These are phyloP conservation scores for Atkinsonella texensis DNA, from an alignment of 2,329 filamentous ascomycete species.

Conservation along the genomic window DNA sequence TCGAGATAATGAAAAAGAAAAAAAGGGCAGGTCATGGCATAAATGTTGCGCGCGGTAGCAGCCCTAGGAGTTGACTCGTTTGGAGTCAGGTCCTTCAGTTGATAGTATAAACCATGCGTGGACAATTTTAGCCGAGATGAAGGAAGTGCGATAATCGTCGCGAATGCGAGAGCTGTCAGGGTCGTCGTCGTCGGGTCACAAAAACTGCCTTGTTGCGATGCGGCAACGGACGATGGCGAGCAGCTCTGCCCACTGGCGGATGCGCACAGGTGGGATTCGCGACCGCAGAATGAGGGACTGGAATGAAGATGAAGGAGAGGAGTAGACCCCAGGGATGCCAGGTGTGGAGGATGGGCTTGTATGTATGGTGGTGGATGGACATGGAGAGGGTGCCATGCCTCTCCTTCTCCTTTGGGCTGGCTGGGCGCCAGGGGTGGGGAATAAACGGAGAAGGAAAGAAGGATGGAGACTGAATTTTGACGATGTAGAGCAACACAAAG, in stretches of 20 bases:
- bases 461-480: not conserved
- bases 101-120: not conserved
- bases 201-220: not conserved
- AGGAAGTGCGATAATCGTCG: constrained; percentile 4
- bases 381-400: not conserved
- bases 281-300: constrained; percentile 22
- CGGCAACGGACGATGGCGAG: constrained; percentile 1
- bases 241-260: constrained; percentile 5
- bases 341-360: constrained; percentile 9
- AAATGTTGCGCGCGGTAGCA: not conserved
- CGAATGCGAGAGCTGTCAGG: constrained; percentile 1
- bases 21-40: not conserved
- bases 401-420: not conserved
- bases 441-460: not conserved
- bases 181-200: constrained; percentile 7
- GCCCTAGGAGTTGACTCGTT: not conserved
- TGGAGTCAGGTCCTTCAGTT: not conserved
- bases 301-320: constrained; percentile 16
- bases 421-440: not conserved
- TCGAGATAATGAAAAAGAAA: not conserved
- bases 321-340: constrained; percentile 11
- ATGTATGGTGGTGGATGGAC: constrained; percentile 7
- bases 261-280: constrained; percentile 11
- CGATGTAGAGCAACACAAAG: not conserved
- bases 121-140: not conserved